Percentiles rank a stretch among this genome's conserved stretches.
Conservation (phyloP, 176 grass and related monocot species). For the Bonia amplexicaulis region DNA sequence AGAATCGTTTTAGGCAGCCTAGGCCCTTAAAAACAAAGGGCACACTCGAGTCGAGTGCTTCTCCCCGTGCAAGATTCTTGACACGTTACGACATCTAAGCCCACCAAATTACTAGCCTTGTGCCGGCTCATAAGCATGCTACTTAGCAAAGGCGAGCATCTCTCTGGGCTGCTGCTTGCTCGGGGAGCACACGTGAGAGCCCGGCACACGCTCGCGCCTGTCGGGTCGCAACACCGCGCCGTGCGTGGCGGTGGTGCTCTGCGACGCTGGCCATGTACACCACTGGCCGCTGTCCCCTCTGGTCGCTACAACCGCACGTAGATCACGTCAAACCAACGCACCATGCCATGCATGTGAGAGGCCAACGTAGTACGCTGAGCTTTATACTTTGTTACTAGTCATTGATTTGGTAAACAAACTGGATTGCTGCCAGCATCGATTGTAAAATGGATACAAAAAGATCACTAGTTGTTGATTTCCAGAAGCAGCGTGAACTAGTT, state of each 20-base stretch:
- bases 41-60: background rate
- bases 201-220: conserved; percentile 17
- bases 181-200: conserved; percentile 32
- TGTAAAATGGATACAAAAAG: background rate
- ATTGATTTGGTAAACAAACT: background rate
- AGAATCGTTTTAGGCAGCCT: conserved; percentile 16
- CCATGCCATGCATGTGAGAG: background rate
- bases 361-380: background rate
- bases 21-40: background rate
- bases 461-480: background rate
- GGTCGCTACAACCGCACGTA: background rate
- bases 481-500: conserved; percentile 21
- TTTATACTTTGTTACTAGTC: background rate
- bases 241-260: background rate
- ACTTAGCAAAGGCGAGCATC: background rate
- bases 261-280: background rate
- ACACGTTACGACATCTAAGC: conserved; percentile 47
- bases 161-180: conserved; percentile 2
- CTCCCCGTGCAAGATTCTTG: conserved; percentile 31
- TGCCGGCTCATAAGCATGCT: too few relatives aligned
- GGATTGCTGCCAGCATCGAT: background rate
- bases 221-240: background rate
- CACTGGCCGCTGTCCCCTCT: background rate
- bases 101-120: background rate
- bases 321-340: background rate